A percentile compares a stretch with the other conserved stretches of the same genome.
phyloP scores from a whole-genome alignment of 2,329 filamentous ascomycete genomes.

The Emericellopsis atlantica region DNA sequence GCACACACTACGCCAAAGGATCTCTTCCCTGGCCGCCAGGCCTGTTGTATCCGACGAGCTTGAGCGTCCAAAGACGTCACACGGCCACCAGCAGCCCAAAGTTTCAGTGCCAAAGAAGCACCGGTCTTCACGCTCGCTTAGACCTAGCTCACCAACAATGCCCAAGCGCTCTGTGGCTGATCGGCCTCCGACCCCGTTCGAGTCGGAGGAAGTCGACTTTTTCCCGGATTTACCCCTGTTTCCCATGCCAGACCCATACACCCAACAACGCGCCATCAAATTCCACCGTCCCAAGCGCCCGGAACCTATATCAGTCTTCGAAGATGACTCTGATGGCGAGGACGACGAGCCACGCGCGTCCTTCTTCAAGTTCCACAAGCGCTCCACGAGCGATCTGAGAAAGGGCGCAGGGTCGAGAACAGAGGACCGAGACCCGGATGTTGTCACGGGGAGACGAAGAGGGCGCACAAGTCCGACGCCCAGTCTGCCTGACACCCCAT shows the following conservation, averaged over 20 bases:
- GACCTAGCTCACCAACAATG: constrained; percentile 1
- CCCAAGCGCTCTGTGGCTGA: not conserved
- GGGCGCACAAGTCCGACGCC: constrained; percentile 8
- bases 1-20: not conserved
- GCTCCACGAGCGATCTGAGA: constrained; percentile 16
- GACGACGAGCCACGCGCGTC: constrained; percentile 14
- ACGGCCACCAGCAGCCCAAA: not conserved
- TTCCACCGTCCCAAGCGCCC: constrained; percentile 1
- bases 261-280: not conserved
- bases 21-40: not conserved
- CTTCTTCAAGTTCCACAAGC: constrained; percentile 30
- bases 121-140: not conserved
- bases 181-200: constrained; percentile 1
- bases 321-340: constrained; percentile 29
- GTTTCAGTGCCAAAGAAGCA: not conserved
- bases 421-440: not conserved
- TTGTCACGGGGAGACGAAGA: not conserved
- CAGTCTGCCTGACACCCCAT: too few species aligned
- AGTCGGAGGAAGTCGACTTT: not conserved
- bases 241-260: not conserved
- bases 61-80: not conserved
- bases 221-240: not conserved
- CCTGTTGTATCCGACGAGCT: not conserved
- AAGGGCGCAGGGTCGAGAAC: not conserved
- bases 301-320: constrained; percentile 31